phyloP scores from a whole-genome alignment of 202 grass and related monocot species.

The Elaeis oleifera region DNA sequence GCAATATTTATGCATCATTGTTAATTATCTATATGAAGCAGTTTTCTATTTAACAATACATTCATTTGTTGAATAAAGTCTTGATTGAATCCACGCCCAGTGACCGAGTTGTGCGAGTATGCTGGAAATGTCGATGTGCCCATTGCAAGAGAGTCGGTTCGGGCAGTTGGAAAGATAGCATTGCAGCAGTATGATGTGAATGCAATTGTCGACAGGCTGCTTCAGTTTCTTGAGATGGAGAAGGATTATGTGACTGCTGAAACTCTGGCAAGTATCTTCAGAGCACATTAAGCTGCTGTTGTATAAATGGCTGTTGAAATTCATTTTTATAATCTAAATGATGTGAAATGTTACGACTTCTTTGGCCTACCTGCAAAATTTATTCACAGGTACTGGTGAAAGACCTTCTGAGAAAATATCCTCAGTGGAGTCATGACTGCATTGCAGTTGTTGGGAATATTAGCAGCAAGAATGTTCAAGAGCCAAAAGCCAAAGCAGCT shows the following conservation, averaged over 20 bases:
- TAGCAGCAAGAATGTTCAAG: slow-evolving; percentile 96
- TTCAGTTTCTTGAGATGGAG: slow-evolving; percentile 99
- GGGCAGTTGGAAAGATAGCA: slow-evolving; percentile 98
- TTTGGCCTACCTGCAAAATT: slow-evolving; percentile 17
- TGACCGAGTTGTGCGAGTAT: slow-evolving; percentile 97
- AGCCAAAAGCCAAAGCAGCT: slow-evolving; percentile 94
- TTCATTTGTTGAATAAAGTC: neutral
- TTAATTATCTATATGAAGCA: too few species aligned
- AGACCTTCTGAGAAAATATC: slow-evolving; percentile 93
- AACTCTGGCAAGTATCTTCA: slow-evolving; percentile 58
- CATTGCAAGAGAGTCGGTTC: slow-evolving; percentile 91
- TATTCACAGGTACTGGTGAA: slow-evolving; percentile 84
- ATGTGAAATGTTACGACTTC: neutral
- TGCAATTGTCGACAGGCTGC: slow-evolving; percentile 98
- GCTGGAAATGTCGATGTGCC: slow-evolving; percentile 96
- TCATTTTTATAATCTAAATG: too few species aligned
- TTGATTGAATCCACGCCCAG: slow-evolving; percentile 27
- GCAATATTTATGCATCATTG: too few species aligned
- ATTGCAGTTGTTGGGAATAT: slow-evolving; percentile 99
- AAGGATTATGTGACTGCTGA: slow-evolving; percentile 99
- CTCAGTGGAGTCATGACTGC: slow-evolving; percentile 99
- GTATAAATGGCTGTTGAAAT: neutral
- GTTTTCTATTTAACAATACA: too few species aligned
- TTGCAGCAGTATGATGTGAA: slow-evolving; percentile 97
- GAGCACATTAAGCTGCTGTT: neutral